phyloP scores from a whole-genome alignment of 78 protist genomes.

The Trichosphaerium sp. region DNA sequence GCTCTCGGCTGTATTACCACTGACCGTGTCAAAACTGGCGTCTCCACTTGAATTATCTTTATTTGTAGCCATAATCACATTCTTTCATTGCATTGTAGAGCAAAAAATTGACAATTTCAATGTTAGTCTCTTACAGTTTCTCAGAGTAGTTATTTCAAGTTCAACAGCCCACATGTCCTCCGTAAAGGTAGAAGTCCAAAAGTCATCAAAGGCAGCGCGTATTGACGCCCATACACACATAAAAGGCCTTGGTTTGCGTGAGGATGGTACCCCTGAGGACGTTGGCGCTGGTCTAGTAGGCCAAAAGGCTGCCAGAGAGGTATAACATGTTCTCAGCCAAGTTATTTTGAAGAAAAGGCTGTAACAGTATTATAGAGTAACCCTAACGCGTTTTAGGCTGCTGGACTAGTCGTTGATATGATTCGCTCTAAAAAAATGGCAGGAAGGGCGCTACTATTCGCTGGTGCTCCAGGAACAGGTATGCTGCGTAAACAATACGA shows the following conservation, averaged over 20 bases:
- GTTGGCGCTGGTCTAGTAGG: slow-evolving; percentile 95
- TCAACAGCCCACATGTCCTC: too few relatives aligned
- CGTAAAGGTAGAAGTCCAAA: slow-evolving; percentile 83
- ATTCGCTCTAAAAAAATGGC: slow-evolving; percentile 97
- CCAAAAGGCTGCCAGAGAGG: slow-evolving; percentile 95
- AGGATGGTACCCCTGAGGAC: slow-evolving; percentile 75
- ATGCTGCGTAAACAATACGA: slow-evolving; percentile 6
- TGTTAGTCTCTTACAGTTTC: too few relatives aligned
- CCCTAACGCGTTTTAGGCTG: slow-evolving; percentile 58
- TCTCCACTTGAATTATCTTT: too few relatives aligned
- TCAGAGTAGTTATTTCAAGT: too few relatives aligned
- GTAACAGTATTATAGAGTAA: not conserved
- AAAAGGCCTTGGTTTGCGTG: slow-evolving; percentile 93
- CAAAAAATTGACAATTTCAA: too few relatives aligned
- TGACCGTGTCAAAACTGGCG: too few relatives aligned
- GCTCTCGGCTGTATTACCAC: too few relatives aligned
- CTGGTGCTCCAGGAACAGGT: slow-evolving; percentile 98
- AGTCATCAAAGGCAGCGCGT: slow-evolving; percentile 75
- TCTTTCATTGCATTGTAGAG: too few relatives aligned
- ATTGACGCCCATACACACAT: slow-evolving; percentile 95
- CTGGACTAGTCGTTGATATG: slow-evolving; percentile 94
- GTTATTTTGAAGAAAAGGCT: not conserved
- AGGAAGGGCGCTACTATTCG: slow-evolving; percentile 96
- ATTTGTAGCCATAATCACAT: too few relatives aligned
- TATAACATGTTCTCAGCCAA: not conserved